phyloP scores from a whole-genome alignment of 371 early-diverging fungal genomes.

The Haplosporangium sp. region DNA sequence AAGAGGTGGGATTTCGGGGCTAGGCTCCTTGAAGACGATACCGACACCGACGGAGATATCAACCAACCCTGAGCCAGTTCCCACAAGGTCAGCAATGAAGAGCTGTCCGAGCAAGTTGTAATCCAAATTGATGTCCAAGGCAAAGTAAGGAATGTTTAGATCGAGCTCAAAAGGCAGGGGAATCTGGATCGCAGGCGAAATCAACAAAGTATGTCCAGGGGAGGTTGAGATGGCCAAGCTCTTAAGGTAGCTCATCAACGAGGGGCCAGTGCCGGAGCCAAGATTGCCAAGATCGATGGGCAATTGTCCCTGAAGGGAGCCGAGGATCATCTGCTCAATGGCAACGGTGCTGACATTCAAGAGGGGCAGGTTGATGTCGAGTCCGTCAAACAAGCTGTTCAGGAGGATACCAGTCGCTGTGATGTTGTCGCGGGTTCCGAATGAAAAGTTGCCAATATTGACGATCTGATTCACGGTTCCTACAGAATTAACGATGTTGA shows the following conservation, averaged over 20 bases:
- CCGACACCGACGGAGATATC: conserved; percentile 48
- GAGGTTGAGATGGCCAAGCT: conserved; percentile 42
- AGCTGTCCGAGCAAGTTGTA: conserved; percentile 34
- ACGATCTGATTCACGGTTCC: conserved; percentile 44
- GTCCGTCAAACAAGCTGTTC: conserved; percentile 37
- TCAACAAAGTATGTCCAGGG: conserved; percentile 49
- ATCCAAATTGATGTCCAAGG: conserved; percentile 50
- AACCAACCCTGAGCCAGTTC: conserved; percentile 45
- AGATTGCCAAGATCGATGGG: conserved; percentile 51
- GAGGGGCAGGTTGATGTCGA: conserved; percentile 35
- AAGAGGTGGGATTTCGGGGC: conserved; percentile 27
- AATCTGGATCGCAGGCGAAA: conserved; percentile 39
- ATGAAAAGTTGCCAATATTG: conserved; percentile 48
- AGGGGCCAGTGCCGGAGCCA: conserved; percentile 18
- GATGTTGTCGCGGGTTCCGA: conserved; percentile 27
- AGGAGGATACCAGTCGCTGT: conserved; percentile 22
- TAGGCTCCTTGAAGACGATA: conserved; percentile 44
- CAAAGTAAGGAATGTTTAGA: conserved; percentile 46
- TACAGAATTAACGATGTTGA: neutral
- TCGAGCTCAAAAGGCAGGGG: conserved; percentile 44
- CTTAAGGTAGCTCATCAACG: conserved; percentile 35
- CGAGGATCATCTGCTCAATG: conserved; percentile 23
- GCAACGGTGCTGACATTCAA: conserved; percentile 37
- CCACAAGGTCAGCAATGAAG: conserved; percentile 43
- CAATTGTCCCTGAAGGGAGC: conserved; percentile 26